phyloP scores from a whole-genome alignment of 2,329 filamentous ascomycete genomes.

The Capronia americana region DNA sequence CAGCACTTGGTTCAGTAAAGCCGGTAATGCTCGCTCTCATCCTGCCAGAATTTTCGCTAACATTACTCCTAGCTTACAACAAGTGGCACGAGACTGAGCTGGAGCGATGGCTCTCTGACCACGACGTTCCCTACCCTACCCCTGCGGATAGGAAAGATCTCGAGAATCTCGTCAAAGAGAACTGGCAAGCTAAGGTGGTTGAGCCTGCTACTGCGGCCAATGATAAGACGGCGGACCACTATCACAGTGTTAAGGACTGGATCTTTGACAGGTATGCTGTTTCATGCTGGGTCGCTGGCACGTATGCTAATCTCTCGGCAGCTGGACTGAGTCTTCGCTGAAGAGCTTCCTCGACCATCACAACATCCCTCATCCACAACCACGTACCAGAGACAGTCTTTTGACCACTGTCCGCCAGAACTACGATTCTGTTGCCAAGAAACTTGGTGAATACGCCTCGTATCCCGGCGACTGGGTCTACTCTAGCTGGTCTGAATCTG shows the following conservation, averaged over 20 bases:
- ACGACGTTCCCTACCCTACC: slow-evolving; percentile 88
- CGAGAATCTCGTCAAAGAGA: slow-evolving; percentile 84
- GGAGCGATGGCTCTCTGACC: slow-evolving; percentile 92
- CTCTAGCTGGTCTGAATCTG: slow-evolving; percentile 86
- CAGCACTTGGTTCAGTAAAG: slow-evolving; percentile 83
- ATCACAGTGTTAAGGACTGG: slow-evolving; percentile 80
- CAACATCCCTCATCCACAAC: slow-evolving; percentile 85
- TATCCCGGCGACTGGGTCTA: slow-evolving; percentile 98
- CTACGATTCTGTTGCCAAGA: slow-evolving; percentile 79
- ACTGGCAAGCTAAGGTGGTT: slow-evolving; percentile 83
- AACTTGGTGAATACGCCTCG: slow-evolving; percentile 74
- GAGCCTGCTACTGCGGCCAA: slow-evolving; percentile 77
- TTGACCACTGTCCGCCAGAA: slow-evolving; percentile 78
- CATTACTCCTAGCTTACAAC: slow-evolving; percentile 76
- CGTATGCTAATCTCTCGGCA: slow-evolving; percentile 53
- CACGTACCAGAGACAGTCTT: slow-evolving; percentile 81
- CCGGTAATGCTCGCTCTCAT: slow-evolving; percentile 65
- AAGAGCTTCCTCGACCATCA: slow-evolving; percentile 92
- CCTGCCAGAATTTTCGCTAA: slow-evolving; percentile 16
- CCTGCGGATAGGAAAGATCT: slow-evolving; percentile 92
- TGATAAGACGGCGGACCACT: slow-evolving; percentile 75
- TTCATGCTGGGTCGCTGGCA: slow-evolving; percentile 13
- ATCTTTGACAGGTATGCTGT: slow-evolving; percentile 76
- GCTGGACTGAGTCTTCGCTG: slow-evolving; percentile 90
- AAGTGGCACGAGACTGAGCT: slow-evolving; percentile 99